A percentile compares a stretch with the other conserved stretches of the same genome.
Evolutionary conservation across 306 rosid species (phyloP).

Genomic region (Dryas drummondii): DNA sequence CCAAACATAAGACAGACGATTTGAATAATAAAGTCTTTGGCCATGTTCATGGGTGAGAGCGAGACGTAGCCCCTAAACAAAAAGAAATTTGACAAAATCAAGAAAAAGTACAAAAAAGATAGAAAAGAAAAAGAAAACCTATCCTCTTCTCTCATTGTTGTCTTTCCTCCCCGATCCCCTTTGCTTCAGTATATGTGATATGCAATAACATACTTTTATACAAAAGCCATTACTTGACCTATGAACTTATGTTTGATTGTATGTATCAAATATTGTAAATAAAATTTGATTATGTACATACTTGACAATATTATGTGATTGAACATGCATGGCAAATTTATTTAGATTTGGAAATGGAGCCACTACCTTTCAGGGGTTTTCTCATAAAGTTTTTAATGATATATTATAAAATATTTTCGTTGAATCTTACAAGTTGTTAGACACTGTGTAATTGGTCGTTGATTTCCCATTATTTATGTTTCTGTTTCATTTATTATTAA

Average conservation of each 20-base stretch:
- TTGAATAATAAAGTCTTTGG: not conserved
- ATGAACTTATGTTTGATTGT: not conserved
- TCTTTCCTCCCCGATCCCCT: not conserved
- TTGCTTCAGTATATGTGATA: not conserved
- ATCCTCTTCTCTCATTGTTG: not conserved
- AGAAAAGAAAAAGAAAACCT: not conserved
- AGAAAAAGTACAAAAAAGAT: too few relatives aligned
- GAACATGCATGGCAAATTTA: not conserved
- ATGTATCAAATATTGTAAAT: not conserved
- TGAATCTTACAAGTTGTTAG: too few relatives aligned
- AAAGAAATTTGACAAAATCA: too few relatives aligned
- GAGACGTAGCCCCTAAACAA: too few relatives aligned
- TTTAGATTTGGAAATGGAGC: not conserved
- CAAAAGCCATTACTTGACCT: not conserved
- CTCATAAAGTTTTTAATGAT: too few relatives aligned
- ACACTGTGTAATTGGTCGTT: not conserved
- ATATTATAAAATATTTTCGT: too few relatives aligned
- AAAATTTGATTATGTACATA: not conserved
- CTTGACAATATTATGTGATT: not conserved
- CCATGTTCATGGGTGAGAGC: not conserved
- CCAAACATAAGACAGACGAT: not conserved
- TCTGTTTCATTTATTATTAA: not conserved
- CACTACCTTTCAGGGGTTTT: too few relatives aligned
- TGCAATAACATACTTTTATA: not conserved
- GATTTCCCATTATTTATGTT: not conserved